Base-by-base conservation (phyloP, 345 rosid species). In the Hibiscus syriacus region DNA sequence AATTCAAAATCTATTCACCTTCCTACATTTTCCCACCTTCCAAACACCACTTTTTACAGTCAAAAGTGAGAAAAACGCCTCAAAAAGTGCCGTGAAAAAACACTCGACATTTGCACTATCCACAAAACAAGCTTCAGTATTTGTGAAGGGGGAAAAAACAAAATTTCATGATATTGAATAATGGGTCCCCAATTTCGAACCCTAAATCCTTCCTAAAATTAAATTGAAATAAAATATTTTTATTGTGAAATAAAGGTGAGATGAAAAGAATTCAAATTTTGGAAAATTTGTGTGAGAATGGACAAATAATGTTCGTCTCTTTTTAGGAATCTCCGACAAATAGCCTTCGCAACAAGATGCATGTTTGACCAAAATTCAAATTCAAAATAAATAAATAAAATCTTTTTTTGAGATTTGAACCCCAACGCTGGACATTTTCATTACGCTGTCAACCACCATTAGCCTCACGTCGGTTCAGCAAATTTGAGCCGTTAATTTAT, bases 291-390 rank as follows among this genome's bases (percentile, higher is more conserved):
- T 3, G 48, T 14, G n/a, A 14, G 19, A 34, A 45, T 14, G 49
- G 17, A 45, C 49, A 14, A 45, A 45, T 4, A 4, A 12, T 23
- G 16, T 26, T 27, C 8, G 27, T 10, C 50, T 57, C 69, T 55
- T 65, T 55, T 56, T 9, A 59, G 56, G 65, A 66, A 29, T 70
- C 62, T 64, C 70, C 70, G 67, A 74, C 78, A 69, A n/a, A 45
- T 56, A 69, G 74, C 60, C 58, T 19, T 71, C 55, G 60, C 34
- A 70, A 70, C n/a, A n/a, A n/a, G n/a, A n/a, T n/a, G n/a, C n/a
- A n/a, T n/a, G n/a, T n/a, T n/a, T n/a, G n/a, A n/a, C n/a, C 68
- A 60, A 53, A n/a, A n/a, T n/a, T n/a, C n/a, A n/a, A n/a, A n/a
- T n/a, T n/a, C n/a, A n/a, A n/a, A n/a, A n/a, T n/a, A n/a, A n/a